Conservation (phyloP, 1,139 yeast species). For the Scheffersomyces cryptocercus region DNA sequence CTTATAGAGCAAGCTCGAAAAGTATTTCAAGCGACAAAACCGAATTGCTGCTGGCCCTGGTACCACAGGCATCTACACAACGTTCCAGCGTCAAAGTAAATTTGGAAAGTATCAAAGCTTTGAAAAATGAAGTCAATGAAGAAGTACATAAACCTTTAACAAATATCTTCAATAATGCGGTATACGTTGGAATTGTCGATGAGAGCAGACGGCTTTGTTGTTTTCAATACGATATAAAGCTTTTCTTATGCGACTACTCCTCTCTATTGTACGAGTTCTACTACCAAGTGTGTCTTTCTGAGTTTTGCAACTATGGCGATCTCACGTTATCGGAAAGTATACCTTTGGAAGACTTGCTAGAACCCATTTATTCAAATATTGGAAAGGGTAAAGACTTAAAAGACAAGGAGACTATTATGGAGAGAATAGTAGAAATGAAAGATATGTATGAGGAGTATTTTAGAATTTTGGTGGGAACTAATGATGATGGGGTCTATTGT, state of each 20-base stretch:
- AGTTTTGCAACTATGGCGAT: slow-evolving; percentile 81
- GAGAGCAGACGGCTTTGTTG: slow-evolving; percentile 68
- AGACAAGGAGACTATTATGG: slow-evolving; percentile 21
- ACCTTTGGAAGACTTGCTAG: slow-evolving; percentile 27
- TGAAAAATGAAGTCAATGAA: slow-evolving; percentile 53
- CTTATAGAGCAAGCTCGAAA: not conserved
- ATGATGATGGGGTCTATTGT: slow-evolving; percentile 26
- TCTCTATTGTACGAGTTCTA: slow-evolving; percentile 67
- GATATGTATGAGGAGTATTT: slow-evolving; percentile 87
- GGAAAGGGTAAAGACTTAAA: slow-evolving; percentile 17
- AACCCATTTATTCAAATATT: slow-evolving; percentile 19
- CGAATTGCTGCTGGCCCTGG: not conserved
- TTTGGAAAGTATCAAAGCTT: slow-evolving; percentile 58
- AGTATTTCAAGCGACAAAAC: slow-evolving; percentile 1
- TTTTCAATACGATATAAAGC: slow-evolving; percentile 76
- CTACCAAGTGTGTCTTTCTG: slow-evolving; percentile 76
- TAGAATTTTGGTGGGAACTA: slow-evolving; percentile 42
- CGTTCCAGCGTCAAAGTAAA: slow-evolving; percentile 34
- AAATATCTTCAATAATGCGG: slow-evolving; percentile 64
- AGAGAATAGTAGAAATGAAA: slow-evolving; percentile 45
- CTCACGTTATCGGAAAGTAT: slow-evolving; percentile 46
- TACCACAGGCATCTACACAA: not conserved
- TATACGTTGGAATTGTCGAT: slow-evolving; percentile 85
- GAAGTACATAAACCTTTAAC: slow-evolving; percentile 58
- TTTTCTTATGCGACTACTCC: slow-evolving; percentile 81